Percentiles rank a stretch among this genome's conserved stretches.
phyloP scores from a whole-genome alignment of 306 rosid species.

The Gastrolobium villosum region DNA sequence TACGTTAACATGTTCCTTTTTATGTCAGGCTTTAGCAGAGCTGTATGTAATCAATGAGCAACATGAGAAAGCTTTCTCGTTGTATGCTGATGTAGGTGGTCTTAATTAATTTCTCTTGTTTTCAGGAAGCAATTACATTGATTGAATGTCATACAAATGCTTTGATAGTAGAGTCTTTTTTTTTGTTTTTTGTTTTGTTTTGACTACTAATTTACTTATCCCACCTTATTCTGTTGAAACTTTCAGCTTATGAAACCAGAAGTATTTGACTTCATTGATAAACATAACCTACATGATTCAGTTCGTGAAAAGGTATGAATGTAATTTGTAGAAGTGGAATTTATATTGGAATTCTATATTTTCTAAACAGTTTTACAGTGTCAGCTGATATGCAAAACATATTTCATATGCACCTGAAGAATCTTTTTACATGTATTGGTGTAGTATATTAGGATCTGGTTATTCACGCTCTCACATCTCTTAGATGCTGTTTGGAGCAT shows the following conservation, averaged over 20 bases:
- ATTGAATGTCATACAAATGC: conserved; percentile 19
- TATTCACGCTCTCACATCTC: conserved; percentile 13
- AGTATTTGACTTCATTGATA: conserved; percentile 87
- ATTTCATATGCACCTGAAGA: conserved; percentile 10
- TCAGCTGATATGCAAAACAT: background rate
- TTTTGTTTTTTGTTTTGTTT: background rate
- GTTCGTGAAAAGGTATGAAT: conserved; percentile 80
- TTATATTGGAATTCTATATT: conserved; percentile 31
- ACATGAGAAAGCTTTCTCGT: conserved; percentile 78
- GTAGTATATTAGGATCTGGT: conserved; percentile 14
- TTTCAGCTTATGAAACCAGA: conserved; percentile 82
- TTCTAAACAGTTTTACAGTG: conserved; percentile 1
- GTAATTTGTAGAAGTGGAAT: conserved; percentile 3
- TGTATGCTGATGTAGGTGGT: conserved; percentile 88
- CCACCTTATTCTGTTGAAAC: conserved; percentile 17
- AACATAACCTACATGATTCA: conserved; percentile 71
- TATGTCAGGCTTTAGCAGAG: conserved; percentile 77
- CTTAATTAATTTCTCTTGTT: conserved; percentile 32
- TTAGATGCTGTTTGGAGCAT: background rate
- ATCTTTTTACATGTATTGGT: conserved; percentile 10
- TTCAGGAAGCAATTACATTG: conserved; percentile 7
- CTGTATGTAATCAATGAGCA: conserved; percentile 81
- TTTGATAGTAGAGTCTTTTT: background rate
- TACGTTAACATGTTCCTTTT: conserved; percentile 24
- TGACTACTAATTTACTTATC: background rate